Conservation (phyloP, 768 basidiomycete species). For the Cystofilobasidium bisporidii region DNA sequence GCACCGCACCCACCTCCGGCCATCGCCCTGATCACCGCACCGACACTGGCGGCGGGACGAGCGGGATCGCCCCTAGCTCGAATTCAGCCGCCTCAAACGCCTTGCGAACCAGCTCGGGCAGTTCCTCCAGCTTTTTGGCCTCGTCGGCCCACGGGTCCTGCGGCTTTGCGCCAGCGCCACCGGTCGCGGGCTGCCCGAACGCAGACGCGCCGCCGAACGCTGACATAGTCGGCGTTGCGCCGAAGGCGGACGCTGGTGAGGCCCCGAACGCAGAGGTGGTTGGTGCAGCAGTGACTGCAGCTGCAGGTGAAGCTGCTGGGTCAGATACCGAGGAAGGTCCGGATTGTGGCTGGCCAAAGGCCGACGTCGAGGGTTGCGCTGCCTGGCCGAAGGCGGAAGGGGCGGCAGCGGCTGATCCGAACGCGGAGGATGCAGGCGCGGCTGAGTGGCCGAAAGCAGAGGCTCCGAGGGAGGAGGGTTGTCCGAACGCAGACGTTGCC, state of each 20-base stretch:
- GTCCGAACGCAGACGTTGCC: conserved; percentile 15
- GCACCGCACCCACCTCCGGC: no score
- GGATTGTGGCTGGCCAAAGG: conserved; percentile 6
- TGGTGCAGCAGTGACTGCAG: not conserved
- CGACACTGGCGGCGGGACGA: conserved; percentile 11
- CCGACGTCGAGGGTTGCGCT: not conserved
- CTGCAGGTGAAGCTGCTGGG: not conserved
- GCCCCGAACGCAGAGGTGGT: not conserved
- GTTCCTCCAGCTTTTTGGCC: conserved; percentile 17
- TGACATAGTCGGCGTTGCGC: not conserved
- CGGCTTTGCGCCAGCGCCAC: not conserved
- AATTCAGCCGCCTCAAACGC: conserved; percentile 25
- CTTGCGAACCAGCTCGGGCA: conserved; percentile 6
- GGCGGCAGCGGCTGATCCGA: not conserved
- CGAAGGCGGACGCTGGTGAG: not conserved
- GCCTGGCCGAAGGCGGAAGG: conserved; percentile 1
- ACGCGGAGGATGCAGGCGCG: not conserved
- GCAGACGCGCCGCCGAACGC: not conserved
- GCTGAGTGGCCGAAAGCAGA: not conserved
- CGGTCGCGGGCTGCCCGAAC: not conserved
- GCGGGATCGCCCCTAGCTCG: conserved; percentile 18
- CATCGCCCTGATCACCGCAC: no score
- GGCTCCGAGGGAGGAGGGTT: not conserved
- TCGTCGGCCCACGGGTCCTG: not conserved
- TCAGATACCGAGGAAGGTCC: not conserved